These are phyloP conservation scores for Diplodia mutila DNA, from an alignment of 2,329 filamentous ascomycete genomes.

Conservation along the genomic window DNA sequence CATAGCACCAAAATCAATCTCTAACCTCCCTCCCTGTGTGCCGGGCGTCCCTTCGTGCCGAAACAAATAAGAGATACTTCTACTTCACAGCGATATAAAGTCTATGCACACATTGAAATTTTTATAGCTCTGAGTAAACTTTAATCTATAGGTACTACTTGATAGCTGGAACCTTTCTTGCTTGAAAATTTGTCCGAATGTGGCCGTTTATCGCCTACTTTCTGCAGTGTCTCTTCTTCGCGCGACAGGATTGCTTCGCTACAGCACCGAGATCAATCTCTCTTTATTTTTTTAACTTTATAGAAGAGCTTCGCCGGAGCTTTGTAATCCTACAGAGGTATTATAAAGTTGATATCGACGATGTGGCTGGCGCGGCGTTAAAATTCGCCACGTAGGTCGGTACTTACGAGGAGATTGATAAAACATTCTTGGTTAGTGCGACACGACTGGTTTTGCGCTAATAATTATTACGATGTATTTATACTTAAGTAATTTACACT, in stretches of 20 bases:
- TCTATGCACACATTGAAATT: too few relatives aligned
- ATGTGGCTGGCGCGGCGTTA: background rate
- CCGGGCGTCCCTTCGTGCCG: too few relatives aligned
- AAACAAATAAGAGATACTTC: too few relatives aligned
- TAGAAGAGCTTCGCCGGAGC: background rate
- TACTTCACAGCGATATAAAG: too few relatives aligned
- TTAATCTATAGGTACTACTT: constrained; percentile 13
- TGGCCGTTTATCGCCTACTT: constrained; percentile 16
- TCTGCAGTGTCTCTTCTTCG: constrained; percentile 3
- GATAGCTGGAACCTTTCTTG: constrained; percentile 1
- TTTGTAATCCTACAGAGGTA: background rate
- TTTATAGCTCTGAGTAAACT: constrained; percentile 14
- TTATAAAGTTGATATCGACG: background rate
- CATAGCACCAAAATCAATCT: constrained; percentile 14
- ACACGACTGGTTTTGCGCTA: too few relatives aligned
- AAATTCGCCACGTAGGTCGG: background rate
- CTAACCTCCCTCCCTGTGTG: too few relatives aligned
- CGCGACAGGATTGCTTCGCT: constrained; percentile 11
- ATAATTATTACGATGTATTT: too few relatives aligned
- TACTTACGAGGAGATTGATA: background rate
- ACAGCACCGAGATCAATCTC: constrained; percentile 14
- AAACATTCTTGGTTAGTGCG: background rate
- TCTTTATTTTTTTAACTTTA: background rate
- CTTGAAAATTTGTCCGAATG: background rate
- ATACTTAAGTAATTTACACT: too few relatives aligned